Evolutionary conservation across 805 yeast species (phyloP).

Genomic region (Henningerozyma blattae): DNA sequence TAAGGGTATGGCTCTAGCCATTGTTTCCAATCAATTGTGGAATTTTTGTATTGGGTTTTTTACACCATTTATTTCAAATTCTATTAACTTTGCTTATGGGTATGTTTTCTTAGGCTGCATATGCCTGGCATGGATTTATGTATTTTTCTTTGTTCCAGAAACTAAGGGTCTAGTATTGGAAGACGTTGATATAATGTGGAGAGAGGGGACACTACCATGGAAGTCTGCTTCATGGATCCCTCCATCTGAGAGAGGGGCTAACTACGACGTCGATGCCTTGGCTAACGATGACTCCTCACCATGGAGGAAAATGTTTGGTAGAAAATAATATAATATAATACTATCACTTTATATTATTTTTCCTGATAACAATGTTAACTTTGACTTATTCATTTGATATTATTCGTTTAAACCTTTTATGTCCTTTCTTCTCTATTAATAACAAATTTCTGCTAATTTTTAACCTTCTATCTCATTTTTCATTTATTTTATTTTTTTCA

Average conservation of each 20-base stretch:
- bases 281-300: conserved; percentile 15
- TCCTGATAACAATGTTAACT: background rate
- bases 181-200: conserved; percentile 54
- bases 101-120: conserved; percentile 46
- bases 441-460: too few relatives aligned
- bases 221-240: conserved; percentile 39
- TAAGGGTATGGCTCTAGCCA: conserved; percentile 44
- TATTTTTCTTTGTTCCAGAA: conserved; percentile 58
- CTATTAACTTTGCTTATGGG: conserved; percentile 60
- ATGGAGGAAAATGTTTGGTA: conserved; percentile 10
- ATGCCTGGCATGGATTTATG: conserved; percentile 43
- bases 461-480: too few relatives aligned
- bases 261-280: conserved; percentile 13
- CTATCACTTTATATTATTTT: background rate
- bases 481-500: too few relatives aligned
- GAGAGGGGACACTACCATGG: conserved; percentile 30
- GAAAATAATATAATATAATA: background rate
- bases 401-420: too few relatives aligned
- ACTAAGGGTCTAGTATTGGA: conserved; percentile 71
- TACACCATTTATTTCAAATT: conserved; percentile 56
- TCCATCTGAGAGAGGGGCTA: conserved; percentile 24
- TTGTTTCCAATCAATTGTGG: conserved; percentile 55
- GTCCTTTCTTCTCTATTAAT: too few relatives aligned
- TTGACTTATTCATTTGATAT: too few relatives aligned
- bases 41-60: conserved; percentile 53